Conservation (phyloP, 345 rosid genomes). For the Hibiscus syriacus region DNA sequence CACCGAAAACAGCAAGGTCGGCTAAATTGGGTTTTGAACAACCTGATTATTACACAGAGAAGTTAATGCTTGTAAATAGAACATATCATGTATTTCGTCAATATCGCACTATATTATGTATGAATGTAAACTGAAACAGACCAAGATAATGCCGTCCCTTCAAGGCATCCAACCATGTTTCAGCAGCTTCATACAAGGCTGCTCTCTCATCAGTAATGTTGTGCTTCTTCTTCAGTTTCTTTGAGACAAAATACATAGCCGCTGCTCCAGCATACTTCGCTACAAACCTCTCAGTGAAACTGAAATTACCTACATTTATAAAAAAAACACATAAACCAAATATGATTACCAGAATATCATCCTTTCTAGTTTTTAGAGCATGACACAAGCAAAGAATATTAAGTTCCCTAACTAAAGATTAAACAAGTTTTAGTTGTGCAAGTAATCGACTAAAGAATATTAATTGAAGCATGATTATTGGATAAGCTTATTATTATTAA, state of each 20-base stretch:
- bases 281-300: constrained; percentile 67
- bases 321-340: neutral
- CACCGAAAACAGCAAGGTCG: constrained; percentile 88
- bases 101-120: neutral
- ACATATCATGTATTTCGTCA: neutral
- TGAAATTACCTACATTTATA: constrained; percentile 62
- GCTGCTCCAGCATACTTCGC: constrained; percentile 66
- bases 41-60: constrained; percentile 34
- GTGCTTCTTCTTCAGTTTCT: constrained; percentile 84
- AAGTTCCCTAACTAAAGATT: neutral
- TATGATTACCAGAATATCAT: neutral
- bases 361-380: neutral
- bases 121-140: constrained; percentile 5
- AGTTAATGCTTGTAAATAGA: neutral
- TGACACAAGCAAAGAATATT: neutral
- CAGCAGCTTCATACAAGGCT: constrained; percentile 73
- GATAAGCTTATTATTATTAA: neutral
- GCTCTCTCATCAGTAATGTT: constrained; percentile 87
- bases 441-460: neutral
- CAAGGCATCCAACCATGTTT: constrained; percentile 85
- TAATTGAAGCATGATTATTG: neutral
- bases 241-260: constrained; percentile 89
- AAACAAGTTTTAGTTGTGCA: neutral
- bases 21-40: constrained; percentile 79
- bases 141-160: constrained; percentile 67